A percentile compares a stretch with the other conserved stretches of the same genome.
Conservation (phyloP, 192 early-diverging fungal species). For the Podochytrium sp. region DNA sequence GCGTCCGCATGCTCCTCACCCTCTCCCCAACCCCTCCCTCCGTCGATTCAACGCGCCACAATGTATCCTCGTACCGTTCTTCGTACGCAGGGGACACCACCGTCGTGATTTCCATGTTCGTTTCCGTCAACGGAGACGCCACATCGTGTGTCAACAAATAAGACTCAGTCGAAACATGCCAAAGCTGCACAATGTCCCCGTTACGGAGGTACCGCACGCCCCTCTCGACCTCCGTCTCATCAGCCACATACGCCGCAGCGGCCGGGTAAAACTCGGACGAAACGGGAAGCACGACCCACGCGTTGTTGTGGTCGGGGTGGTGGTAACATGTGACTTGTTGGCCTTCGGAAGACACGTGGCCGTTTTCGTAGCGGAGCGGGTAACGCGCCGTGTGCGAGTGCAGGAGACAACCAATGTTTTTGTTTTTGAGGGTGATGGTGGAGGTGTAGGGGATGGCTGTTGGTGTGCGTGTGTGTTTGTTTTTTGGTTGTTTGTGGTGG, state of each 20-base stretch:
- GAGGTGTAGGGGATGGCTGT: conserved; percentile 83
- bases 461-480: background rate
- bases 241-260: conserved; percentile 11
- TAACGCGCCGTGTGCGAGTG: conserved; percentile 81
- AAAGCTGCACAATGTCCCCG: conserved; percentile 65
- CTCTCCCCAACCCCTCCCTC: conserved; percentile 42
- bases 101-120: conserved; percentile 85
- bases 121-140: conserved; percentile 72
- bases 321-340: conserved; percentile 83
- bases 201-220: conserved; percentile 56
- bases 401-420: conserved; percentile 72
- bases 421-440: conserved; percentile 79
- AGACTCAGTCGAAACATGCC: conserved; percentile 57
- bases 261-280: conserved; percentile 29
- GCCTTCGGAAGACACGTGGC: conserved; percentile 84
- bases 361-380: conserved; percentile 90
- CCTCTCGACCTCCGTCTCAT: conserved; percentile 36
- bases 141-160: conserved; percentile 80
- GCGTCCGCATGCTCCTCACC: conserved; percentile 35
- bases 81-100: conserved; percentile 44
- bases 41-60: conserved; percentile 51
- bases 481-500: conserved; percentile 9
- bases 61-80: conserved; percentile 55
- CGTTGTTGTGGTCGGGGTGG: conserved; percentile 85
- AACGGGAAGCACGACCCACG: conserved; percentile 71